phyloP scores from a whole-genome alignment of 441 rosid genomes.

The Populus hybrid region DNA sequence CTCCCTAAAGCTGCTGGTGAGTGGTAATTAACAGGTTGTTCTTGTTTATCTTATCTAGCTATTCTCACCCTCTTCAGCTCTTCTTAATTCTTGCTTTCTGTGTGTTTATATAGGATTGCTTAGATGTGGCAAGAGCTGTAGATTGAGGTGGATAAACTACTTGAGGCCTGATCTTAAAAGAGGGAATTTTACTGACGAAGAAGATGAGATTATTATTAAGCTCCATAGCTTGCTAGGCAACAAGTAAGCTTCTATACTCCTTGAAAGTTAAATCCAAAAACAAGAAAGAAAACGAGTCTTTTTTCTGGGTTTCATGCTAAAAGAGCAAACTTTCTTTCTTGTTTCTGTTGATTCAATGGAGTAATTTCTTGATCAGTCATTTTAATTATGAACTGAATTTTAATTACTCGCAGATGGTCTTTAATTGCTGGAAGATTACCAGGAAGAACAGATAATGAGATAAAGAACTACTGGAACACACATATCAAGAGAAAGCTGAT shows the following conservation, averaged over 20 bases:
- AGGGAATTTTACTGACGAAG: conserved; percentile 43
- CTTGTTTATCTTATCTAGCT: too few species aligned
- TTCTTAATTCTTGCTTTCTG: not conserved
- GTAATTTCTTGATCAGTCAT: not conserved
- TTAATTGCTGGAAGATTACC: conserved; percentile 40
- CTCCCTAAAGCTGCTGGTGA: conserved; percentile 47
- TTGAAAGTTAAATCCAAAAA: not conserved
- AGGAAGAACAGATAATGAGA: conserved; percentile 45
- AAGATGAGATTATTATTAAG: conserved; percentile 40
- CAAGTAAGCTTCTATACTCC: conserved; percentile 23
- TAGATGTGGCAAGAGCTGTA: conserved; percentile 46
- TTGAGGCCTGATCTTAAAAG: conserved; percentile 45
- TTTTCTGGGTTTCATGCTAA: not conserved
- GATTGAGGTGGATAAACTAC: conserved; percentile 44
- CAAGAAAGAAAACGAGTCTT: not conserved
- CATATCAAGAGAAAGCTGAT: conserved; percentile 42
- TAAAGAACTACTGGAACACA: conserved; percentile 48
- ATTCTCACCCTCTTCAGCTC: not conserved
- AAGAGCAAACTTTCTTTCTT: not conserved
- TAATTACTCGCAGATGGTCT: conserved; percentile 34
- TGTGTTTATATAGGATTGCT: conserved; percentile 30
- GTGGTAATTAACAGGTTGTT: not conserved
- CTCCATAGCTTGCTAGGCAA: conserved; percentile 41
- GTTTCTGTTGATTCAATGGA: not conserved
- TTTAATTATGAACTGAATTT: not conserved